Conservation (phyloP, 768 basidiomycete species). For the Pholiota microspora region DNA sequence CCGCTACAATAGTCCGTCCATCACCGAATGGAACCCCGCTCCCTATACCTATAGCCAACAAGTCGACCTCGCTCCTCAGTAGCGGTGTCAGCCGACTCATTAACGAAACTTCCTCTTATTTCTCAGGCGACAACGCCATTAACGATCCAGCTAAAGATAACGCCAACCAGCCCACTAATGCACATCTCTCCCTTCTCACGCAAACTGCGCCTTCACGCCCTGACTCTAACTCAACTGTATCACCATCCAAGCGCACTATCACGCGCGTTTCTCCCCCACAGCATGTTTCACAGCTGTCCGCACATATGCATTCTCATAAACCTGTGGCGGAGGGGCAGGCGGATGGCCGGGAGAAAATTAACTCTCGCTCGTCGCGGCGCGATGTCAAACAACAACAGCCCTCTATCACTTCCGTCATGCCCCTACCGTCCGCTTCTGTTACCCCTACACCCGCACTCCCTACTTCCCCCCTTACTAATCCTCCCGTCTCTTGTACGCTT, state of each 20-base stretch:
- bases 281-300: conserved; percentile 38
- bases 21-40: conserved; percentile 39
- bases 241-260: conserved; percentile 22
- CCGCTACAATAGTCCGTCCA: conserved; percentile 36
- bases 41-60: conserved; percentile 18
- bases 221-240: conserved; percentile 22
- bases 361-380: conserved; percentile 20
- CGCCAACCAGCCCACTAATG: conserved; percentile 19
- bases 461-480: no score
- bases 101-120: conserved; percentile 16
- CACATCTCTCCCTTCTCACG: conserved; percentile 56
- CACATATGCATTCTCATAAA: conserved; percentile 35
- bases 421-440: conserved; percentile 20
- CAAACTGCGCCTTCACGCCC: conserved; percentile 54
- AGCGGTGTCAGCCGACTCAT: conserved; percentile 25
- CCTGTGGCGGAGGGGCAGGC: conserved; percentile 24
- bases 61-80: conserved; percentile 23
- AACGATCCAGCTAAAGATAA: conserved; percentile 11
- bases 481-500: conserved; percentile 23
- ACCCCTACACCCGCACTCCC: conserved; percentile 28
- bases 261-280: conserved; percentile 36
- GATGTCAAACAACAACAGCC: conserved; percentile 18
- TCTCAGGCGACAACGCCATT: conserved; percentile 15
- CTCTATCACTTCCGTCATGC: conserved; percentile 11
- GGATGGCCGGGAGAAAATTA: conserved; percentile 17